These are phyloP conservation scores for Hypoxylon sp. DNA, from an alignment of 2,329 filamentous ascomycete genomes.

Conservation along the genomic window DNA sequence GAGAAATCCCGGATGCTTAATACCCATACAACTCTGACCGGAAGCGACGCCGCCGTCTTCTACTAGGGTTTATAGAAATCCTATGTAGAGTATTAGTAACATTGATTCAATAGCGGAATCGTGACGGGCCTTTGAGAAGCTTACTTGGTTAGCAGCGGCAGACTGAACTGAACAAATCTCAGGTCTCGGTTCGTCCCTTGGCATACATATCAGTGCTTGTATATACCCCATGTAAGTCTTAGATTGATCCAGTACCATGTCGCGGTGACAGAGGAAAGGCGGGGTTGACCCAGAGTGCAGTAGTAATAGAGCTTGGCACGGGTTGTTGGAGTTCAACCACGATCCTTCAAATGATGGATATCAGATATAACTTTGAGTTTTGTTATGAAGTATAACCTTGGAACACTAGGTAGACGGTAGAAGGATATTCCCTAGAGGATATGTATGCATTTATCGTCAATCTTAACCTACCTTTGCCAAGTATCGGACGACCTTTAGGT, in stretches of 20 bases:
- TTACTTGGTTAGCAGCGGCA: conserved; percentile 14
- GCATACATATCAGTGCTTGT: conserved; percentile 38
- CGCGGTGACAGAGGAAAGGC: conserved; percentile 38
- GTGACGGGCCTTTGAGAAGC: conserved; percentile 12
- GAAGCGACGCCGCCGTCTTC: conserved; percentile 18
- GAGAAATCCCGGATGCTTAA: conserved; percentile 24
- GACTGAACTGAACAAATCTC: conserved; percentile 20
- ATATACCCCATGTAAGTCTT: conserved; percentile 36
- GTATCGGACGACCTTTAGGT: conserved; percentile 24
- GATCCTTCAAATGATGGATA: conserved; percentile 42
- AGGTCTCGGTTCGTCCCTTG: conserved; percentile 29
- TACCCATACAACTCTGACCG: conserved; percentile 16
- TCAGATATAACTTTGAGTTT: conserved; percentile 31
- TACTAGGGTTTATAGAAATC: conserved; percentile 5
- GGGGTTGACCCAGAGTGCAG: conserved; percentile 37
- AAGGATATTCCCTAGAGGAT: conserved; percentile 11
- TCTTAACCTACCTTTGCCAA: conserved; percentile 26
- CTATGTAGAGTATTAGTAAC: conserved; percentile 12
- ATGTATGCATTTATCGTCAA: conserved; percentile 35
- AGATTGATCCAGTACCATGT: conserved; percentile 44
- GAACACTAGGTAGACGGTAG: neutral
- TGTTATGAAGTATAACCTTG: conserved; percentile 22
- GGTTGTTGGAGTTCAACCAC: conserved; percentile 40
- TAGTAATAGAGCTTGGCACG: conserved; percentile 43
- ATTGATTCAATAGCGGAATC: conserved; percentile 15